A percentile compares a stretch with the other conserved stretches of the same genome.
These are phyloP conservation scores for Mycena amicta DNA, from an alignment of 768 basidiomycete species.

Conservation along the genomic window DNA sequence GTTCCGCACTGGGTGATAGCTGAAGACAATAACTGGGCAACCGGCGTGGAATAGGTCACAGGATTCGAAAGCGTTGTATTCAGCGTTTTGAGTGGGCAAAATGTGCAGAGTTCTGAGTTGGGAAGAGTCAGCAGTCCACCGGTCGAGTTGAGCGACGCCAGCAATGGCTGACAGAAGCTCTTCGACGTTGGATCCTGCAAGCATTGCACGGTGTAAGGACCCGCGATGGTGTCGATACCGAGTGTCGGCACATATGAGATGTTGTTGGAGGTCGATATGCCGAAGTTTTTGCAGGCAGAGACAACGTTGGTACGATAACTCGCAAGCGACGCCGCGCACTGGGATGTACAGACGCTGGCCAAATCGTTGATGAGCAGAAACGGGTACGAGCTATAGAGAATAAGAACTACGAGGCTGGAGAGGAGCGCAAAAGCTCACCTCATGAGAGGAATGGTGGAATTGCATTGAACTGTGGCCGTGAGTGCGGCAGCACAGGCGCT, in stretches of 20 bases:
- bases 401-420: not conserved
- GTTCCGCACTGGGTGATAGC: constrained; percentile 23
- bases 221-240: constrained; percentile 25
- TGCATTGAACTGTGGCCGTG: constrained; percentile 4
- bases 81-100: constrained; percentile 25
- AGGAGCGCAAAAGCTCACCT: not conserved
- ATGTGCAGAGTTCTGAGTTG: constrained; percentile 25
- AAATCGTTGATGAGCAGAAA: not conserved
- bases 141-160: constrained; percentile 20
- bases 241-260: constrained; percentile 21
- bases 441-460: constrained; percentile 11
- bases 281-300: not conserved
- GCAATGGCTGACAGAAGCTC: constrained; percentile 19
- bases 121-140: constrained; percentile 26
- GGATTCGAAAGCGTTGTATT: constrained; percentile 27
- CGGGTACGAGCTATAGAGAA: not conserved
- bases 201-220: constrained; percentile 28
- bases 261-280: not conserved
- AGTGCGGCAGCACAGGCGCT: constrained; percentile 5
- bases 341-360: constrained; percentile 2
- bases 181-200: constrained; percentile 22
- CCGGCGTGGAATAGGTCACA: constrained; percentile 17
- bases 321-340: constrained; percentile 7
- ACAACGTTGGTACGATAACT: constrained; percentile 8
- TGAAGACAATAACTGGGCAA: constrained; percentile 13